These are phyloP conservation scores for Eragrostis tef DNA, from an alignment of 202 grass and related monocot species.

Conservation along the genomic window DNA sequence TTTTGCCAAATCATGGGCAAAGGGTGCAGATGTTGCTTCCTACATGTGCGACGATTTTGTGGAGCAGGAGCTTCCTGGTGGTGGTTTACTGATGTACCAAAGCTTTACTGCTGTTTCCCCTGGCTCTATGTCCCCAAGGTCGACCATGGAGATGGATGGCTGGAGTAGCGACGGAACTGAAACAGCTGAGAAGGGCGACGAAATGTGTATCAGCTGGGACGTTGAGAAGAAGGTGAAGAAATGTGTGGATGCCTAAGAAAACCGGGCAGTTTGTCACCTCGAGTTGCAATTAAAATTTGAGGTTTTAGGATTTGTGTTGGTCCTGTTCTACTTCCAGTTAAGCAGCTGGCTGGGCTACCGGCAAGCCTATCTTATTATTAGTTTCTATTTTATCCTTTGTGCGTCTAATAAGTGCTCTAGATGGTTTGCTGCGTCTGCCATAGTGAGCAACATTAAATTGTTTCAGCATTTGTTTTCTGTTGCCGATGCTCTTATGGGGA, in stretches of 20 bases:
- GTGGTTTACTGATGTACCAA: slow-evolving; percentile 81
- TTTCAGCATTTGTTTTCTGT: slow-evolving; percentile 19
- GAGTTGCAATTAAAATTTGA: slow-evolving; percentile 42
- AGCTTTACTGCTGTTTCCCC: slow-evolving; percentile 55
- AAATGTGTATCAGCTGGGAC: slow-evolving; percentile 34
- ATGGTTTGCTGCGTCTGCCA: slow-evolving; percentile 87
- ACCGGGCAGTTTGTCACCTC: slow-evolving; percentile 1
- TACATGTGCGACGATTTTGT: slow-evolving; percentile 56
- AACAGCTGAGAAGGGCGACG: neutral
- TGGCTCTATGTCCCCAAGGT: slow-evolving; percentile 57
- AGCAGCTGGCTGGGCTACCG: slow-evolving; percentile 63
- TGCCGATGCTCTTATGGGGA: slow-evolving; percentile 47
- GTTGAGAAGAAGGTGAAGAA: slow-evolving; percentile 47
- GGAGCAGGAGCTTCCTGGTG: slow-evolving; percentile 67
- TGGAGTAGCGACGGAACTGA: slow-evolving; percentile 56
- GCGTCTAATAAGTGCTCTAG: slow-evolving; percentile 63
- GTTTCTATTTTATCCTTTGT: slow-evolving; percentile 44
- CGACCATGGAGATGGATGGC: slow-evolving; percentile 57
- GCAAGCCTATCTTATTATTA: slow-evolving; percentile 20
- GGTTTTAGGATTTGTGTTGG: slow-evolving; percentile 34
- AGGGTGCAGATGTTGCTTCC: slow-evolving; percentile 44
- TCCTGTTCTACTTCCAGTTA: slow-evolving; percentile 46
- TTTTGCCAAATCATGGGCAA: slow-evolving; percentile 65
- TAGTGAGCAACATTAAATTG: slow-evolving; percentile 54
- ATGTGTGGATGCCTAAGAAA: slow-evolving; percentile 36